Conservation (phyloP, 768 basidiomycete species). For the Kwoniella dendrophila region DNA sequence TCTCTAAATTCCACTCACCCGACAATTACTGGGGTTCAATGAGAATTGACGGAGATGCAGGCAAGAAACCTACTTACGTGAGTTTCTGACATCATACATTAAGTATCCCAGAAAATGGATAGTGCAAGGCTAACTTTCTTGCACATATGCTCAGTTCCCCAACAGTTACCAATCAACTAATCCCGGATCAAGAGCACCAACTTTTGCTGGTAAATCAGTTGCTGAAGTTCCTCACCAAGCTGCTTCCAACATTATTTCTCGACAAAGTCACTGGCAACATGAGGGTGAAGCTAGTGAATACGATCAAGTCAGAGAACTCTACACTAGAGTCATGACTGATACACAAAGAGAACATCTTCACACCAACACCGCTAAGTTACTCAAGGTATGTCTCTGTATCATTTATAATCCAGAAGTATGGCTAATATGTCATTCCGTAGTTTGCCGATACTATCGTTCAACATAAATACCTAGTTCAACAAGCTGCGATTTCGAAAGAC, state of each 20-base stretch:
- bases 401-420: background rate
- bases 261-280: slow-evolving; percentile 48
- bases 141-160: slow-evolving; percentile 24
- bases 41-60: slow-evolving; percentile 47
- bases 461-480: slow-evolving; percentile 50
- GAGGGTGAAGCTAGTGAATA: slow-evolving; percentile 53
- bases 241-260: slow-evolving; percentile 43
- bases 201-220: slow-evolving; percentile 31
- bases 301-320: slow-evolving; percentile 52
- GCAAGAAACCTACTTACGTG: slow-evolving; percentile 41
- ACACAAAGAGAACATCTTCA: slow-evolving; percentile 50
- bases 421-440: slow-evolving; percentile 21
- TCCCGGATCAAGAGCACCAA: slow-evolving; percentile 32
- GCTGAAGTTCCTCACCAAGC: slow-evolving; percentile 47
- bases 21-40: slow-evolving; percentile 52
- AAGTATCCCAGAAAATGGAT: background rate
- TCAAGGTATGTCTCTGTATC: slow-evolving; percentile 28
- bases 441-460: slow-evolving; percentile 52
- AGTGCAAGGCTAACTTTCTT: background rate
- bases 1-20: slow-evolving; percentile 49
- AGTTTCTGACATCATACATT: too few species aligned
- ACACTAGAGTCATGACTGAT: slow-evolving; percentile 44
- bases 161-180: slow-evolving; percentile 38
- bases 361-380: slow-evolving; percentile 48
- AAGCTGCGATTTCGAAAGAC: slow-evolving; percentile 43